Percentiles rank a stretch among this genome's conserved stretches.
Conservation (phyloP, 2,329 filamentous ascomycete genomes). For the Aspergillus niger region DNA sequence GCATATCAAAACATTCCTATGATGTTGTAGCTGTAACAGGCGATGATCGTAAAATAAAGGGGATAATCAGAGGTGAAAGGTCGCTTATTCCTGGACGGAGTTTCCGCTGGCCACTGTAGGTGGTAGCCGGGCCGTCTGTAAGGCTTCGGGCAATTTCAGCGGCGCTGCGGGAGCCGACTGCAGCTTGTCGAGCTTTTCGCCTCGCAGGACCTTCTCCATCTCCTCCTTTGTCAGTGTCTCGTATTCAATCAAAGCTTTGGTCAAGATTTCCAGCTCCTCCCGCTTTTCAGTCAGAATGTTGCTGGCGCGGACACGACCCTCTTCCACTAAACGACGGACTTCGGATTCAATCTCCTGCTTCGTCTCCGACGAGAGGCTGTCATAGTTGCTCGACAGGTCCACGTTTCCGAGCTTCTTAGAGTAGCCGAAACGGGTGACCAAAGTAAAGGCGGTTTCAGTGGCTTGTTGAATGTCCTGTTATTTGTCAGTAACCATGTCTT, state of each 20-base stretch:
- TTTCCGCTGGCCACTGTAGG: slow-evolving; percentile 11
- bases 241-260: slow-evolving; percentile 88
- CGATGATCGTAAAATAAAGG: background rate
- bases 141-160: slow-evolving; percentile 67
- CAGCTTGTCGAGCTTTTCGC: slow-evolving; percentile 76
- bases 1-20: background rate
- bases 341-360: slow-evolving; percentile 84
- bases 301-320: slow-evolving; percentile 73
- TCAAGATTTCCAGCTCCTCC: slow-evolving; percentile 82
- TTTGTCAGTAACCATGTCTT: slow-evolving; percentile 17
- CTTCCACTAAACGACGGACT: slow-evolving; percentile 80
- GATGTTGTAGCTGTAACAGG: background rate
- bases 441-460: slow-evolving; percentile 78
- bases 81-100: background rate
- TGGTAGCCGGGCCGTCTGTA: slow-evolving; percentile 35
- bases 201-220: slow-evolving; percentile 84
- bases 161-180: slow-evolving; percentile 54
- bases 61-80: background rate
- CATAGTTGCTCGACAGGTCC: slow-evolving; percentile 79
- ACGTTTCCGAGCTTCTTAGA: slow-evolving; percentile 85
- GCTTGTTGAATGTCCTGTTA: slow-evolving; percentile 77
- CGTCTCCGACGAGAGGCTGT: slow-evolving; percentile 79
- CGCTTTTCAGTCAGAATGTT: slow-evolving; percentile 73
- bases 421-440: slow-evolving; percentile 91
- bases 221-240: slow-evolving; percentile 88